Evolutionary conservation across 2,329 filamentous ascomycete genomes (phyloP), one percentile per base, ranked within the genome.

Genomic region (Talaromyces sp.): DNA sequence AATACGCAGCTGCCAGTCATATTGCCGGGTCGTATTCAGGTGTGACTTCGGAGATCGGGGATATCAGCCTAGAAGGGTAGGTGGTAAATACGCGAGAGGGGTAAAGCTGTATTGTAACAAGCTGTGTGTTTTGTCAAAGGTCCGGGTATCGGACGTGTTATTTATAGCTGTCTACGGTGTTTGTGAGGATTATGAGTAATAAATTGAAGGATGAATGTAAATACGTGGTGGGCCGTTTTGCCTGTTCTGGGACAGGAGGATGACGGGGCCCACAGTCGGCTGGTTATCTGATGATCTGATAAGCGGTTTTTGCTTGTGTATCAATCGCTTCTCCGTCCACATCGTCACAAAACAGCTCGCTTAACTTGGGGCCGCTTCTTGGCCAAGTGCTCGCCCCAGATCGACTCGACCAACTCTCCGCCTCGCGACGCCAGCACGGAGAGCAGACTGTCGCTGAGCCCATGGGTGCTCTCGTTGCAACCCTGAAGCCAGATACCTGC

Each of bases 401-500:
- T 88, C 40, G 87, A 89, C 63, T 87, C 76, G 18, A 94, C 89
- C 72, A 95, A 87, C 77, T 95, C 90, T 30, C 89, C 90, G 36
- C 89, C 89, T 60, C 91, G 81, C 30, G 88, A 86, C 6, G 90
- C 86, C 65, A 95, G 80, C 64, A 95, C 89, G 2, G 90, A 94
- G 58, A 96, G 82, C 58, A 96, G 83, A 54, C 89, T 91, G 75
- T 96, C 90, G 73, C 90, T 92, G 76, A 96, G 78, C 63, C 94
- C 94, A 75, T 98, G 94, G 36, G 92, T 96, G 64, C 83, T 87
- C 80, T 98, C 93, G 73, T 92, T 96, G 79, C 93, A 97, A 34
- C 94, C 94, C 75, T 98, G 95, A 68, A 98, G 81, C 89, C 91
- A 98, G 62, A 98, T 82, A 3, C 93, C 93, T 14, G 91, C 89